Percentiles rank a stretch among this genome's conserved stretches.
Conservation (phyloP, 148 eudicot species). For the Chenopodium berlandieri region DNA sequence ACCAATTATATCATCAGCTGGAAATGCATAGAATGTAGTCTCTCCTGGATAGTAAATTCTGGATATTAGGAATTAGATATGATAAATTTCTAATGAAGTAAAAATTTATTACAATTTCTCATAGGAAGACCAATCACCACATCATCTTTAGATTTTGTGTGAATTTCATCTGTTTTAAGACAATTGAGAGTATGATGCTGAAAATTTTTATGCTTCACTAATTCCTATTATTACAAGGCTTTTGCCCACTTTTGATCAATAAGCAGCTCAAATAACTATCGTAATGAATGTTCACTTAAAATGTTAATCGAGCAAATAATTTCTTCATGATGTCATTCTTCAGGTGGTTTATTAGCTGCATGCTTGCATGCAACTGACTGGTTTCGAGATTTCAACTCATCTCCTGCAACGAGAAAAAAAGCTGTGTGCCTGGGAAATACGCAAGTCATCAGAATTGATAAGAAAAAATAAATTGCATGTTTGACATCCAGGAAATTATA, state of each 20-base stretch:
- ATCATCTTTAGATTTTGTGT: neutral
- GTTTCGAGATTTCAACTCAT: slow-evolving; percentile 64
- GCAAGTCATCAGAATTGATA: neutral
- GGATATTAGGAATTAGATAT: no score
- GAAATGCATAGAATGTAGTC: no score
- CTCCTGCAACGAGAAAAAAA: slow-evolving; percentile 91
- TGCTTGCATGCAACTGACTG: slow-evolving; percentile 52
- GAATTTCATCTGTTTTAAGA: neutral
- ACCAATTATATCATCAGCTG: no score
- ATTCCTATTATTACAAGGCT: neutral
- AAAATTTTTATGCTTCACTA: neutral
- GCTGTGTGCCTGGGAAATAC: slow-evolving; percentile 71
- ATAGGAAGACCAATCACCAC: neutral
- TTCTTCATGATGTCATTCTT: slow-evolving; percentile 19
- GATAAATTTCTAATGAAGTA: no score
- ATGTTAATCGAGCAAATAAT: neutral
- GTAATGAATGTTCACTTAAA: slow-evolving; percentile 1
- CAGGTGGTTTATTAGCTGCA: slow-evolving; percentile 40
- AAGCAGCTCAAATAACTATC: slow-evolving; percentile 4
- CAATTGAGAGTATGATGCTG: neutral
- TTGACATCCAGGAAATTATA: slow-evolving; percentile 1
- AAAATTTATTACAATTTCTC: neutral
- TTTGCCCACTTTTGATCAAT: neutral
- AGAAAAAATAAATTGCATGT: neutral
- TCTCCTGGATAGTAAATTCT: no score